Evolutionary conservation across 768 basidiomycete genomes (phyloP).

Genomic region (Agrocybe pediades): DNA sequence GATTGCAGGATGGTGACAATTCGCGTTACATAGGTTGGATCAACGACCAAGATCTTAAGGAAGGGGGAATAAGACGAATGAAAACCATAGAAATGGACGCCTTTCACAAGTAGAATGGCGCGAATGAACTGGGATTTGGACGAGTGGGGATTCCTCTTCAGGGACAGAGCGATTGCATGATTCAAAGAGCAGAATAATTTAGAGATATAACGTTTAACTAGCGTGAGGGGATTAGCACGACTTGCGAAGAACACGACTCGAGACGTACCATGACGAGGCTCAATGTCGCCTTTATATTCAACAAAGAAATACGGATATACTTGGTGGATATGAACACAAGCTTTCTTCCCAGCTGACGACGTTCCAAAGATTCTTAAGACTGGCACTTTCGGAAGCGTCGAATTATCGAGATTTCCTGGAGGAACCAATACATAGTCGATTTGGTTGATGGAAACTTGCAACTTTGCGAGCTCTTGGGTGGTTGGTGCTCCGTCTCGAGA

Average conservation of each 20-base stretch:
- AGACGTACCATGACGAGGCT: constrained; percentile 58
- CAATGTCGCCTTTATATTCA: constrained; percentile 73
- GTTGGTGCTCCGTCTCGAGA: background rate
- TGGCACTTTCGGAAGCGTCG: constrained; percentile 66
- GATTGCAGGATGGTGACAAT: constrained; percentile 77
- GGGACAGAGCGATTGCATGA: constrained; percentile 80
- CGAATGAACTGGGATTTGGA: constrained; percentile 65
- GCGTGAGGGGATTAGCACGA: background rate
- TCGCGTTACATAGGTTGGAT: constrained; percentile 71
- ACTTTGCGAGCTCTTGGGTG: constrained; percentile 13
- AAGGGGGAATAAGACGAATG: constrained; percentile 83
- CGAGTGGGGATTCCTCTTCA: constrained; percentile 70
- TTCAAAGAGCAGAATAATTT: constrained; percentile 78
- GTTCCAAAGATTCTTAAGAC: constrained; percentile 86
- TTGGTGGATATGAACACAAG: constrained; percentile 91
- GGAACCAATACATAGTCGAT: constrained; percentile 66
- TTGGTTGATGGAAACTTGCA: constrained; percentile 50
- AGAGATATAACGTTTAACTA: constrained; percentile 74
- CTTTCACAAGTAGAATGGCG: constrained; percentile 85
- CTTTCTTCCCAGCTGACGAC: constrained; percentile 73
- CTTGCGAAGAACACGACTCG: background rate
- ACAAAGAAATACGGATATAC: constrained; percentile 94
- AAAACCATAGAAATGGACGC: constrained; percentile 96
- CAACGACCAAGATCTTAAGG: constrained; percentile 79
- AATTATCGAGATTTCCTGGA: constrained; percentile 67